Evolutionary conservation across 2,329 filamentous ascomycete species (phyloP).

Genomic region (Ophiostoma sp.): DNA sequence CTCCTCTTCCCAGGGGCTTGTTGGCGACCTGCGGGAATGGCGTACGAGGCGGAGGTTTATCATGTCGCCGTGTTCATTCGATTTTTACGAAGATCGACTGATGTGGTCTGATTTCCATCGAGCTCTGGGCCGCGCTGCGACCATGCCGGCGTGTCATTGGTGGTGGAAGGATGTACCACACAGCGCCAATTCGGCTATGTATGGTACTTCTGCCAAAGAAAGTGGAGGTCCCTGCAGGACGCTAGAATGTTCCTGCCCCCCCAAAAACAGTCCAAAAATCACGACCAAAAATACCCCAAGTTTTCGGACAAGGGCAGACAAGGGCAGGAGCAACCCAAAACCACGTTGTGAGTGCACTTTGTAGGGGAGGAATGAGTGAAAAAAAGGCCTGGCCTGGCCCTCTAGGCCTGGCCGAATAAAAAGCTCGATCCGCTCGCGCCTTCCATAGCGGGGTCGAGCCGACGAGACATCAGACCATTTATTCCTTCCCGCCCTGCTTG

Average conservation of each 20-base stretch:
- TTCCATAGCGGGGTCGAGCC: conserved; percentile 25
- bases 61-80: conserved; percentile 29
- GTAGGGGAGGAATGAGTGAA: neutral
- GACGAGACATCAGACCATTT: conserved; percentile 26
- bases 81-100: conserved; percentile 32
- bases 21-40: neutral
- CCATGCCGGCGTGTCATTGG: conserved; percentile 25
- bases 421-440: conserved; percentile 14
- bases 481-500: conserved; percentile 7
- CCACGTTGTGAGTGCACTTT: neutral
- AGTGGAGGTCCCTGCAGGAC: conserved; percentile 19
- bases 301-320: neutral
- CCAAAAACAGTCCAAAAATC: neutral
- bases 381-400: neutral
- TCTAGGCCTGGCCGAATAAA: conserved; percentile 8
- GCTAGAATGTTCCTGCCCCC: conserved; percentile 19
- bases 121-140: conserved; percentile 29
- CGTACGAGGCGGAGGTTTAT: conserved; percentile 27
- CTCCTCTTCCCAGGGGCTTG: neutral
- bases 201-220: neutral
- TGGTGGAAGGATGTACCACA: neutral
- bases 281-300: conserved; percentile 17
- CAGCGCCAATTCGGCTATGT: neutral
- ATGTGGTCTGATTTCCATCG: conserved; percentile 33
- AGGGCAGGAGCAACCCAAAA: neutral